Evolutionary conservation across 1,284 basidiomycete species (phyloP).

Genomic region (Phellopilus nigrolimitatus): DNA sequence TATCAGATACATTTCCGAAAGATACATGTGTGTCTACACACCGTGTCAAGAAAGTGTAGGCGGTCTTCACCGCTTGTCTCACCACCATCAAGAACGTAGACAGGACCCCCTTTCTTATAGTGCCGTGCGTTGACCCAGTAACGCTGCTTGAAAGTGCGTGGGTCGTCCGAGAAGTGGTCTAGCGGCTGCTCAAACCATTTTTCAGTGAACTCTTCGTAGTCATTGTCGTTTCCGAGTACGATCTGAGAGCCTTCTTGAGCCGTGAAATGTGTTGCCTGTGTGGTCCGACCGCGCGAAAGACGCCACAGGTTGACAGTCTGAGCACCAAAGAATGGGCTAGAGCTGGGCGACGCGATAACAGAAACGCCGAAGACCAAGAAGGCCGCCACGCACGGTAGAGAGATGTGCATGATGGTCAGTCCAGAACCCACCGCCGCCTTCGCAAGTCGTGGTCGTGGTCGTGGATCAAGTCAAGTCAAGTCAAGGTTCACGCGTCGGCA

Average conservation of each 20-base stretch:
- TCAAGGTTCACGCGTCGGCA: too few relatives aligned
- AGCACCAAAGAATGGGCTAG: slow-evolving; percentile 15
- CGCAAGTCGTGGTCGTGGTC: too few relatives aligned
- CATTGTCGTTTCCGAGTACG: background rate
- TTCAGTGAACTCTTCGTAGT: slow-evolving; percentile 40
- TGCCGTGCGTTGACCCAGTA: slow-evolving; percentile 90
- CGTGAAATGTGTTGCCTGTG: background rate
- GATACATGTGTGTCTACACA: too few relatives aligned
- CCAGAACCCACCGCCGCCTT: too few relatives aligned
- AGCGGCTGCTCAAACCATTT: slow-evolving; percentile 81
- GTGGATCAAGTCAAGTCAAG: too few relatives aligned
- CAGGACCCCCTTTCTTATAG: slow-evolving; percentile 73
- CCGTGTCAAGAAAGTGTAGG: slow-evolving; percentile 54
- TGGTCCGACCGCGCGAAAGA: background rate
- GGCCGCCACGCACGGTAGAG: background rate
- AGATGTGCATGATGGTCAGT: background rate
- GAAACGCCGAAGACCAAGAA: background rate
- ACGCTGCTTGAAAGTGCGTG: slow-evolving; percentile 61
- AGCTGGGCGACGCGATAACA: slow-evolving; percentile 6
- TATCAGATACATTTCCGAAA: too few relatives aligned
- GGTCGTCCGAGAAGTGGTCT: slow-evolving; percentile 64
- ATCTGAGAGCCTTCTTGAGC: background rate
- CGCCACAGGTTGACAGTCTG: slow-evolving; percentile 18
- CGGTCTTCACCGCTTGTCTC: slow-evolving; percentile 76
- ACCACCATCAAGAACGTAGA: slow-evolving; percentile 80